Conservation (phyloP, 2,329 filamentous ascomycete genomes). For the Cladophialophora bantiana region DNA sequence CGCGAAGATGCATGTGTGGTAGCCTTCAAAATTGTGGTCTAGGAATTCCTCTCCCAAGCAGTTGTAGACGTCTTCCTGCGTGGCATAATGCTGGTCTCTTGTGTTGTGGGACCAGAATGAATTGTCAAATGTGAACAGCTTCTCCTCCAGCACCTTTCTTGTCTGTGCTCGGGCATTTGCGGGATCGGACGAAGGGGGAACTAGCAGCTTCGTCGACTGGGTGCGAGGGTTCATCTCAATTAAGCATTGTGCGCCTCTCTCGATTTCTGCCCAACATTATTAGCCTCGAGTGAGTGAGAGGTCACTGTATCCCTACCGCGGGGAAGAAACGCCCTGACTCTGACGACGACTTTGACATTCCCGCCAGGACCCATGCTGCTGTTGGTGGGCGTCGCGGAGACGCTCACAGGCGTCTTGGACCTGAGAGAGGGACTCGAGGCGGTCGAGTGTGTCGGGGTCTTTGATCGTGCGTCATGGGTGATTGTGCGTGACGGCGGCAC, state of each 20-base stretch:
- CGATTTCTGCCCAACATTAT: slow-evolving; percentile 68
- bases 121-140: slow-evolving; percentile 93
- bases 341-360: slow-evolving; percentile 82
- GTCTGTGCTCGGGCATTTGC: slow-evolving; percentile 64
- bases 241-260: slow-evolving; percentile 81
- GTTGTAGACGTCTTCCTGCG: slow-evolving; percentile 93
- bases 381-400: slow-evolving; percentile 53
- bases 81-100: slow-evolving; percentile 82
- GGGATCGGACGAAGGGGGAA: slow-evolving; percentile 65
- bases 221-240: slow-evolving; percentile 89
- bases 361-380: slow-evolving; percentile 66
- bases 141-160: slow-evolving; percentile 82
- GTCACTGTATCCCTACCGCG: slow-evolving; percentile 64
- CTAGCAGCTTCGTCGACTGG: slow-evolving; percentile 81
- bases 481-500: slow-evolving; percentile 37
- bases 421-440: slow-evolving; percentile 81
- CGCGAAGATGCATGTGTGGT: slow-evolving; percentile 98
- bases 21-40: slow-evolving; percentile 98
- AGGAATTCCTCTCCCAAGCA: slow-evolving; percentile 94
- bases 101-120: slow-evolving; percentile 96
- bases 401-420: slow-evolving; percentile 72
- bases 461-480: slow-evolving; percentile 29
- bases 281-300: neutral
- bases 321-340: slow-evolving; percentile 78
- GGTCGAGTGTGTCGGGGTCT: slow-evolving; percentile 62